Evolutionary conservation across 495 filamentous ascomycete genomes (phyloP), one percentile per base, ranked within the genome.

Genomic region (Emericellopsis terricola): DNA sequence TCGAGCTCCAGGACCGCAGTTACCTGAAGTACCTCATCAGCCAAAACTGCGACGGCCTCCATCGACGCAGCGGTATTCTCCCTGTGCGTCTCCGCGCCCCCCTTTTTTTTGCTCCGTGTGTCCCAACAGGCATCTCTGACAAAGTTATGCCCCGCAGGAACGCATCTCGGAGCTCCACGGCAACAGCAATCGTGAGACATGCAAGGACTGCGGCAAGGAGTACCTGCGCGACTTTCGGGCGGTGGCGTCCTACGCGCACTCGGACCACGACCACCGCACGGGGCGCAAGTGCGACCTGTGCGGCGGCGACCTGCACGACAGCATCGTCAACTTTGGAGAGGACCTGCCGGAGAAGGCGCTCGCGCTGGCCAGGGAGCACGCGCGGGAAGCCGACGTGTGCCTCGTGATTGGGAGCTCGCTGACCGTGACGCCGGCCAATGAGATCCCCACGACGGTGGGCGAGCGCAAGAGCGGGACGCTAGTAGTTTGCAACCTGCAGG

Each of bases 21-120:
- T 34, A 59, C 2, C 24, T 62, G 29, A 63, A 57, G 38, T 54
- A 60, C 39, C 34, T 63, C 16, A 39, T 65, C 23, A 60, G 56
- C 42, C 55, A 63, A 39, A 63, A 65, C 40, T 63, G 59, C 41
- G 59, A 65, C 37, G 57, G 53, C 0, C 41, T 63, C 18, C 58
- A 65, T 34, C 46, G 60, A 16, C 52, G 40, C 38, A 62, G 56
- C 36, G 59, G 59, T 3, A 60, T 63, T 11, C 27, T 51, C 18
- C 53, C 59, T 13, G 59, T 57, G 29, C 39, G 46, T 46, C 15
- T 29, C 20, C 7, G 8, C 27, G 19, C 15, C 2, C 18, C 36
- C 16, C 9, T n/a, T n/a, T n/a, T n/a, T n/a, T n/a, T n/a, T n/a
- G n/a, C n/a, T n/a, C n/a, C n/a, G n/a, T n/a, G n/a, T n/a, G n/a